Conservation (phyloP, 257 asterid genomes). For the Gentiana macrophylla region DNA sequence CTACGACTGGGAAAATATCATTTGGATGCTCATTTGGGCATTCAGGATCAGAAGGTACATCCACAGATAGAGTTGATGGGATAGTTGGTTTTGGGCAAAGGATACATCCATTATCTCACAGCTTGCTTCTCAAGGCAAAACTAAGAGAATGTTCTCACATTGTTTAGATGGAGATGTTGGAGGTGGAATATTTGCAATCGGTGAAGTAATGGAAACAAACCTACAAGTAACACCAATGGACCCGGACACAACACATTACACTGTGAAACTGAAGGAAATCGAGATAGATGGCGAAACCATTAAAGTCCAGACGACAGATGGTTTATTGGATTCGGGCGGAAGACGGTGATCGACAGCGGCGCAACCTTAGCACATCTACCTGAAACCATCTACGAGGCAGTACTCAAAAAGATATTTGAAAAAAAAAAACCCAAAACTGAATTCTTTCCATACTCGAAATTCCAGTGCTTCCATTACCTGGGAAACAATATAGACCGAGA, state of each 20-base stretch:
- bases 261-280: constrained; percentile 4
- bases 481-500: constrained; percentile 11
- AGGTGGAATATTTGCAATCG: constrained; percentile 22
- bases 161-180: constrained; percentile 15
- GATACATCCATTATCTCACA: constrained; percentile 20
- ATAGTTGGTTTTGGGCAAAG: constrained; percentile 19
- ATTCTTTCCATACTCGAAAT: not conserved
- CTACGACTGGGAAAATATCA: constrained; percentile 8
- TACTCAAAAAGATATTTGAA: constrained; percentile 1
- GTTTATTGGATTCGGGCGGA: constrained; percentile 9
- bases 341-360: constrained; percentile 21
- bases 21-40: constrained; percentile 19
- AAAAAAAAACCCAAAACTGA: constrained; percentile 4
- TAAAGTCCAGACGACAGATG: not conserved
- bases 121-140: constrained; percentile 5
- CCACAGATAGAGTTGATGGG: constrained; percentile 19
- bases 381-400: constrained; percentile 6
- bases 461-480: constrained; percentile 7
- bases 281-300: constrained; percentile 12
- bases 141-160: constrained; percentile 12
- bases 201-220: constrained; percentile 13
- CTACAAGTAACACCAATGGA: constrained; percentile 5
- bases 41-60: constrained; percentile 11
- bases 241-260: constrained; percentile 6
- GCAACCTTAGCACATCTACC: constrained; percentile 20